Base-by-base conservation (phyloP, 1,284 basidiomycete species). In the Anthracocystis setariae region DNA sequence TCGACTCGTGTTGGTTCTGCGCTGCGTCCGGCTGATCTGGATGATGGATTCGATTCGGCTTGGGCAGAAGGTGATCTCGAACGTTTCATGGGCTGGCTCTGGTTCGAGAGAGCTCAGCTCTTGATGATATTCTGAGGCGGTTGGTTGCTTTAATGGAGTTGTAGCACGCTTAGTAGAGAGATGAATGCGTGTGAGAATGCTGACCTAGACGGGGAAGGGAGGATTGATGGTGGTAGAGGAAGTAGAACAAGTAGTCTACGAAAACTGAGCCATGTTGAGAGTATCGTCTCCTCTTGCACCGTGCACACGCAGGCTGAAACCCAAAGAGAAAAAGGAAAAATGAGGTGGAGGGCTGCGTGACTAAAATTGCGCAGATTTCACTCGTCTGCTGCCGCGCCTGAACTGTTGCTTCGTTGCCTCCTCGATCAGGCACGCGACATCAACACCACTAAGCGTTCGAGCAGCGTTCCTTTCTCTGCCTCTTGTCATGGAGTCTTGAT, bases 31-130 rank as follows among this genome's bases (percentile, higher is more conserved):
- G 46, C 29, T 53, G 37, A 48, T 37, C 46, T 46, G 18, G 53
- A 56, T 25, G 57, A 50, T 10, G 58, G 32, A 17, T 15, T 35
- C 9, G 55, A 10, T 29, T 53, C 50, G 54, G 27, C 50, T 29
- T 57, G 50, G 15, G 46, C 42, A 15, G 64, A 67, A 10, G 69
- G 38, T 32, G 69, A 56, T 47, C 63, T 50, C 37, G 69, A 63
- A 29, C 69, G 56, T 56, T 72, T 72, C 69, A 72, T 72, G 47
- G 37, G 55, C 58, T 27, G 32, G 32, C 45, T 39, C 32, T 47
- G 20, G 24, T 40, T 24, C 21, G 23, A 25, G 29, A 44, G 23
- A 48, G 35, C 20, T 23, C 17, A 38, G 32, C 9, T 21, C 29
- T 29, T 5, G 29, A 12, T 29, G 29, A 29, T 29, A 29, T 5